Conservation (phyloP, 805 yeast genomes). For the Suhomyces tanzawaensis region DNA sequence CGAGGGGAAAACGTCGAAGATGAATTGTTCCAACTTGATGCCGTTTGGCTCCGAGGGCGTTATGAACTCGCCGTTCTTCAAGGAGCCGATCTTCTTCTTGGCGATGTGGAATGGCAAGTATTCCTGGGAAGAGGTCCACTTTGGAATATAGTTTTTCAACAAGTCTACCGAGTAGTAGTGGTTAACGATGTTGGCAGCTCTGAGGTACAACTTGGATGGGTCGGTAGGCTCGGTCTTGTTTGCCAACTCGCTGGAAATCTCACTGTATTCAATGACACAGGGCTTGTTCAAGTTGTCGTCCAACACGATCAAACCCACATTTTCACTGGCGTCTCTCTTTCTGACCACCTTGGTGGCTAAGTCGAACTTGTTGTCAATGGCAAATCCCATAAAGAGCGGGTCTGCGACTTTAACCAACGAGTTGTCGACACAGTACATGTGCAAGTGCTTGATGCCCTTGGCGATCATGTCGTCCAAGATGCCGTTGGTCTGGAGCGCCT, state of each 20-base stretch:
- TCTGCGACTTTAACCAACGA: constrained; percentile 90
- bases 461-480: constrained; percentile 63
- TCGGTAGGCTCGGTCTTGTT: constrained; percentile 60
- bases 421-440: constrained; percentile 97
- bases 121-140: constrained; percentile 66
- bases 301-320: constrained; percentile 87
- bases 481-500: constrained; percentile 65
- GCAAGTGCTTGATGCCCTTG: constrained; percentile 81
- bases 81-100: constrained; percentile 73
- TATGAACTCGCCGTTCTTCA: constrained; percentile 43
- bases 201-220: constrained; percentile 52
- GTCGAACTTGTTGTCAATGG: constrained; percentile 62
- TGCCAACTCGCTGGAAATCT: constrained; percentile 73
- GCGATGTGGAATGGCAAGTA: constrained; percentile 94
- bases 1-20: constrained; percentile 90
- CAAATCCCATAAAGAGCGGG: constrained; percentile 84
- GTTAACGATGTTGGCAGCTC: constrained; percentile 97
- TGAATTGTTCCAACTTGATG: constrained; percentile 92
- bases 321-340: constrained; percentile 81
- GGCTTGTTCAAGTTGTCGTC: constrained; percentile 59
- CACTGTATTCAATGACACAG: constrained; percentile 93
- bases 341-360: constrained; percentile 94
- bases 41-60: constrained; percentile 85
- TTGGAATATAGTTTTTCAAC: constrained; percentile 54
- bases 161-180: constrained; percentile 90